Conservation (phyloP, 805 yeast genomes). For the Candida montana region DNA sequence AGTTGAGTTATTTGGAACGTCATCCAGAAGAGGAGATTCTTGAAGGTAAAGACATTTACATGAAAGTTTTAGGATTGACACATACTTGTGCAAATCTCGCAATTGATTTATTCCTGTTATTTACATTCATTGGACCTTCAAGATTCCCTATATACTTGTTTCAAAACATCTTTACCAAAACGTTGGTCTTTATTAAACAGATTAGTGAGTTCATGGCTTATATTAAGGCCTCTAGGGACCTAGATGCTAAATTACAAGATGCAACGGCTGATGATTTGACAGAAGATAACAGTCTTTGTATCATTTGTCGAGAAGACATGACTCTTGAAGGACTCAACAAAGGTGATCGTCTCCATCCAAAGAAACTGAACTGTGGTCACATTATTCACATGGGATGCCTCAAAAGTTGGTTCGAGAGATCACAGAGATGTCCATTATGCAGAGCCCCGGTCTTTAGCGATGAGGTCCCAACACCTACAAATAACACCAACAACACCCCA, state of each 20-base stretch:
- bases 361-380: conserved; percentile 79
- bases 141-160: conserved; percentile 43
- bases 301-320: conserved; percentile 92
- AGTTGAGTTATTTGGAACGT: conserved; percentile 40
- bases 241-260: conserved; percentile 57
- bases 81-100: conserved; percentile 43
- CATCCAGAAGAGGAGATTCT: conserved; percentile 59
- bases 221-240: conserved; percentile 45
- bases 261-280: conserved; percentile 58
- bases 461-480: neutral
- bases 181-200: conserved; percentile 29
- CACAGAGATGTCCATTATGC: conserved; percentile 92
- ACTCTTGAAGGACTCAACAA: conserved; percentile 31
- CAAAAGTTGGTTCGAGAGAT: conserved; percentile 87
- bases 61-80: conserved; percentile 50
- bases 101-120: conserved; percentile 41
- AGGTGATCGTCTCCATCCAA: conserved; percentile 53
- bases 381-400: conserved; percentile 85
- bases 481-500: neutral
- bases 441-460: conserved; percentile 56
- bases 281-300: conserved; percentile 63
- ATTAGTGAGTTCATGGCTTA: conserved; percentile 33
- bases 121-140: conserved; percentile 40
- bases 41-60: conserved; percentile 62
- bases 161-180: conserved; percentile 41